Percentiles rank a stretch among this genome's conserved stretches.
Evolutionary conservation across 108 stramenopile species (phyloP).

Genomic region (Nitzschia sp.): DNA sequence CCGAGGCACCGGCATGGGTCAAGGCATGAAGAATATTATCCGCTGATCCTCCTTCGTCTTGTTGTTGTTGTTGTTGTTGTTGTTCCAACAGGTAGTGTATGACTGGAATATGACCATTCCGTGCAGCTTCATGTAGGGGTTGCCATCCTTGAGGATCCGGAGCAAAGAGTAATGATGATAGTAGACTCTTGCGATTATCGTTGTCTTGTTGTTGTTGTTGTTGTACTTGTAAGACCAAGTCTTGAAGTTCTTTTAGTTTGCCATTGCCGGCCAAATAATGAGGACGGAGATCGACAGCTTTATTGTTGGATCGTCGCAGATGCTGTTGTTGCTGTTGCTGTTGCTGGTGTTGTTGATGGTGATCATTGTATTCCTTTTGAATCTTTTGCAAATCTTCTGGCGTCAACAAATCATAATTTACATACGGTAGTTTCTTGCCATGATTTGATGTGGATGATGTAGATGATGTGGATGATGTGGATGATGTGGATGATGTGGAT

Average conservation of each 20-base stretch:
- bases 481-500: too few relatives aligned
- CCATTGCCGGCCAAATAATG: conserved; percentile 41
- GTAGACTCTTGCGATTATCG: neutral
- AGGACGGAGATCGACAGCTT: conserved; percentile 9
- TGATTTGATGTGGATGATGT: neutral
- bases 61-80: too few relatives aligned
- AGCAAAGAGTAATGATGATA: too few relatives aligned
- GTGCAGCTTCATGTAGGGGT: conserved; percentile 29
- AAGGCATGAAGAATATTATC: conserved; percentile 47
- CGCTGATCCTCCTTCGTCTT: too few relatives aligned
- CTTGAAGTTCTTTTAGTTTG: conserved; percentile 15
- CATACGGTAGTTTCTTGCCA: neutral
- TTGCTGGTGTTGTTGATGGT: too few relatives aligned
- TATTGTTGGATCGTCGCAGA: neutral
- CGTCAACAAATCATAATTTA: neutral
- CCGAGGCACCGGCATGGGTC: neutral
- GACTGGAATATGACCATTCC: conserved; percentile 40
- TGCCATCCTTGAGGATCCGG: conserved; percentile 22
- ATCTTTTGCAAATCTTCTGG: neutral
- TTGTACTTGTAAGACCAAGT: too few relatives aligned
- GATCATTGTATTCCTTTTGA: neutral
- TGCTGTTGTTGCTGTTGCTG: too few relatives aligned
- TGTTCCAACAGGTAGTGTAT: conserved; percentile 40
- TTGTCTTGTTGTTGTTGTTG: neutral
- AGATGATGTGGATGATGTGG: too few relatives aligned